Evolutionary conservation across 768 basidiomycete genomes (phyloP), one percentile per base, ranked within the genome.

Genomic region (Lentinula guzmanii): DNA sequence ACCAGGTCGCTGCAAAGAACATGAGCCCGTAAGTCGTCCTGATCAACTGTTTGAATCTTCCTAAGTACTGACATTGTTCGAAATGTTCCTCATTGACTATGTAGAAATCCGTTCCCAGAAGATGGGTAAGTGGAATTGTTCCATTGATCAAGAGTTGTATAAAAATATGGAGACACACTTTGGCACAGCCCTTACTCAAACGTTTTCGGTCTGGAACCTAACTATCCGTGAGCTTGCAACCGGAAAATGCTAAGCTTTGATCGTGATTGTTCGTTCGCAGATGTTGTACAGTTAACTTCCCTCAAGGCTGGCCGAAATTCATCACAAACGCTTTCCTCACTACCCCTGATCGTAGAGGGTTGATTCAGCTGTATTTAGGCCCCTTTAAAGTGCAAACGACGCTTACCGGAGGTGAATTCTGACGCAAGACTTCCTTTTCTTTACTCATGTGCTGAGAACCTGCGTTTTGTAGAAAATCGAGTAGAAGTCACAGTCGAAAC

Each of bases 261-360:
- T 41, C 35, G 11, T 24, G 7, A 39, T 31, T 37, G 15, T 15
- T 21, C 43, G 48, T 24, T 18, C 51, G 13, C 41, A 79, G 78
- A 1, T 82, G 80, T 62, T 82, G 81, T 68, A 82, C 80, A 1
- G 82, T 83, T 55, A 81, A 82, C 62, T 76, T 78, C 61, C 81
- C 81, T 33, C 82, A 83, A 66, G 80, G 79, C 34, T 82, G 78
- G 77, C 81, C 82, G 1, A 83, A 82, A 63, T 82, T 83, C 65
- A 75, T 82, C 58, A 74, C 77, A 15, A 82, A 80, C 66, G 75
- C 81, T 9, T 83, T 84, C 66, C 70, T 83, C 16, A 76, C 73
- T 0, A 79, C 77, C 16, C 71, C 76, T 15, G 77, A 82, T 67
- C 65, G 72, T 56, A 62, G 69, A 15, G 78, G 78, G 0, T 72